Base-by-base conservation (phyloP, 2,329 filamentous ascomycete species). In the Bipolaris bicolor region DNA sequence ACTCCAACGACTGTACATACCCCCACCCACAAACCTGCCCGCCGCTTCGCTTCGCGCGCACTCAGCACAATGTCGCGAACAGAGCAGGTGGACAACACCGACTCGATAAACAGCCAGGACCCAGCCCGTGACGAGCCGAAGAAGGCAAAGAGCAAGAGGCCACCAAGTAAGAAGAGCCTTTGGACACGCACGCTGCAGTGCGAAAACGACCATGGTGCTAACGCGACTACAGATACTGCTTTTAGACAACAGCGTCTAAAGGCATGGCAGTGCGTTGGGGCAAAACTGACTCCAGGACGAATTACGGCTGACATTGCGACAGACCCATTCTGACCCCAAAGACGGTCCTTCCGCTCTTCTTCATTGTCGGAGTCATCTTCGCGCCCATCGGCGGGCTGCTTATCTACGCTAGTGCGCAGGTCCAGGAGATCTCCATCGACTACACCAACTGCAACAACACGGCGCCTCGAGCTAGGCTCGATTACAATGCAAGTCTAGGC, bases 231-330 rank as follows among this genome's bases (percentile, higher is more conserved):
- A 96, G 92, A 98, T 81, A 98, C 94, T 58, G 95, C 95, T 10
- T 99, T 98, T 76, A 87, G 95, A 70, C 95, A 99, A 77, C 95
- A 99, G 79, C 88, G 95, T 75, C 81, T 99, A 78, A 97, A 98
- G 81, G 95, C 95, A 81, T 99, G 95, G 95, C 95, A 99, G 90
- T 96, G 83, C 79, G 92, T 40, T 45, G 33, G 29, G 7, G 15
- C 47, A 10, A 18, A 10, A 37, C n/a, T 15, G 0, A 18, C 37
- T 31, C 10, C 22, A 18, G 34, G 29, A 18, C 20, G 37, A 11
- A 20, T 18, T 20, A 33, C 39, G 36, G 67, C 80, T 83, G 71
- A 83, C 76, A 67, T 61, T 63, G 48, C 64, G 62, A 55, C 72
- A 95, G 91, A 80, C 94, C 94, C 36, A 97, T 98, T 73, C 83